These are phyloP conservation scores for Phytophthora vignae DNA, from an alignment of 352 stramenopile species.

Conservation along the genomic window DNA sequence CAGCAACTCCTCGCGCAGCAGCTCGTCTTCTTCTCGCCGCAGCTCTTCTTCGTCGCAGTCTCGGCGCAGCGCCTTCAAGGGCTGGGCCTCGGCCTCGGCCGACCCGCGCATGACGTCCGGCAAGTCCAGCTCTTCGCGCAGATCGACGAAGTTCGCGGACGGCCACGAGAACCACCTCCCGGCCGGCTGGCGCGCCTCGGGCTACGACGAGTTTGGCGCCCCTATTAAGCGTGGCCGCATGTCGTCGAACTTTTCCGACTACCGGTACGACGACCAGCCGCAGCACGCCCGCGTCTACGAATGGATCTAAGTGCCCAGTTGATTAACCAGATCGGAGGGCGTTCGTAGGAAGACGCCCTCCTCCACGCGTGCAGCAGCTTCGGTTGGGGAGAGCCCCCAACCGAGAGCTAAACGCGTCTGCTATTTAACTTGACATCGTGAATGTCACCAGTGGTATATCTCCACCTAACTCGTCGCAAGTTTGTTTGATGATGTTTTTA, in stretches of 20 bases:
- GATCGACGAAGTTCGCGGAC: slow-evolving; percentile 13
- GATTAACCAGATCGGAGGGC: slow-evolving; percentile 36
- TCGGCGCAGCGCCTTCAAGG: slow-evolving; percentile 26
- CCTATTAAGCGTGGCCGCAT: slow-evolving; percentile 29
- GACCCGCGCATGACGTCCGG: slow-evolving; percentile 31
- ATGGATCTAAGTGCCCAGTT: slow-evolving; percentile 41
- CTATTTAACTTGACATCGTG: slow-evolving; percentile 46
- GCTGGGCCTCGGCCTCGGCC: slow-evolving; percentile 42
- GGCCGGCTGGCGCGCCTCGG: slow-evolving; percentile 21
- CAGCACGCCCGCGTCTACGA: slow-evolving; percentile 33
- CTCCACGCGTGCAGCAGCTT: slow-evolving; percentile 21
- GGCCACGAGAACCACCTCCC: slow-evolving; percentile 25
- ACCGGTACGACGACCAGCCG: slow-evolving; percentile 31
- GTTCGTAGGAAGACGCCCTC: slow-evolving; percentile 35
- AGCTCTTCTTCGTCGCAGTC: slow-evolving; percentile 35
- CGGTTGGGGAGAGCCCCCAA: not conserved
- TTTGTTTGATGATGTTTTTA: slow-evolving; percentile 22
- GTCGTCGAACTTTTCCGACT: slow-evolving; percentile 26
- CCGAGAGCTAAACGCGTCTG: slow-evolving; percentile 21
- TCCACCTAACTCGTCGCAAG: slow-evolving; percentile 19
- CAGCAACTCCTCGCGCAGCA: slow-evolving; percentile 39
- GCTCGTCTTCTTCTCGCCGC: slow-evolving; percentile 29
- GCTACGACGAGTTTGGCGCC: slow-evolving; percentile 24
- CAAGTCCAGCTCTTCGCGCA: slow-evolving; percentile 19
- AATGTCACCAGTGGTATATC: slow-evolving; percentile 33